Base-by-base conservation (phyloP, 2,329 filamentous ascomycete species). In the Sphaerulina vaccinii region DNA sequence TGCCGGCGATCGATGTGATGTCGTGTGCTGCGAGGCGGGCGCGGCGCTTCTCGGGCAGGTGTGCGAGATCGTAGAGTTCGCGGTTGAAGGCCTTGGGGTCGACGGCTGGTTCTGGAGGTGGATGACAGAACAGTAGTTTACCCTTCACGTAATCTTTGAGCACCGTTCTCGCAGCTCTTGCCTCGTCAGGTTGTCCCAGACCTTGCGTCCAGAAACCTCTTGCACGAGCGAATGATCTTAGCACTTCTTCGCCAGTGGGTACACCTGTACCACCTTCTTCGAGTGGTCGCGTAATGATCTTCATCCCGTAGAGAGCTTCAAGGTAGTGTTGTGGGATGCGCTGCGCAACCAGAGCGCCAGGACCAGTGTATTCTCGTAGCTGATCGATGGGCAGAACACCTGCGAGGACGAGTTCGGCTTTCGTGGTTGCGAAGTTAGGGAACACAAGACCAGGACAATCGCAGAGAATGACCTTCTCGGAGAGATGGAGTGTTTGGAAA, bases 391-490 rank as follows among this genome's bases (percentile, higher is more conserved):
- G 93, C 24, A 99, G 79, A 16, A 99, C 84, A 68, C 93, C 93
- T 67, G 92, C 95, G 72, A 90, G 93, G 8, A 99, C 93, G 16
- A 99, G 82, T 66, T 99, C 93, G 33, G 89, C 93, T 73, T 97
- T 97, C 40, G 91, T 97, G 39, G 86, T 91, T 51, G 93, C 92
- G 64, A 97, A 99, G 73, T 97, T 97, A 64, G 93, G 91, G 71
- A 99, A 97, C 1, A 99, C 95, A 16, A 99, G 85, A 85, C 93
- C 93, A 8, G 93, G 93, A 68, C 93, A 99, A 84, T 99, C 93
- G 72, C 93, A 97, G 5, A 99, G 82, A 40, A 97, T 81, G 57
- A 99, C 90, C 53, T 85, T 83, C 1, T 93, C 87, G 53, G 88
- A 93, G 24, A 99, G 82, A 68, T 96, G 91, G 53, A 99, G 93